These are phyloP conservation scores for Drechslera avenae DNA, from an alignment of 2,329 filamentous ascomycete species.

Conservation along the genomic window DNA sequence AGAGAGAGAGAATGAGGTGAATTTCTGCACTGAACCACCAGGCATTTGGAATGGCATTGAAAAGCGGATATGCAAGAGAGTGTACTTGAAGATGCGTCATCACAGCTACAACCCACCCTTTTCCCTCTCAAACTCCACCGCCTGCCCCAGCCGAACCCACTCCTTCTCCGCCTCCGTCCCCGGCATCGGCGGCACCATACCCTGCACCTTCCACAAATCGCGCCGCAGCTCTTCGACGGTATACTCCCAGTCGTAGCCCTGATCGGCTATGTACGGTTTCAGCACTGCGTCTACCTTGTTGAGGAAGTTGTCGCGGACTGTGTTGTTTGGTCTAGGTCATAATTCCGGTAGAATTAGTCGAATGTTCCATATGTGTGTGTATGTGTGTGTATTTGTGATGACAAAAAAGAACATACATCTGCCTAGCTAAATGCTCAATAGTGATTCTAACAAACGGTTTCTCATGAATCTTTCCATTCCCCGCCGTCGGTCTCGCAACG, in stretches of 20 bases:
- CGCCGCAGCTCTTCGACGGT: conserved; percentile 52
- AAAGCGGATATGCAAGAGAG: too few species aligned
- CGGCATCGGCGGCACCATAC: conserved; percentile 45
- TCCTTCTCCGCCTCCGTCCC: conserved; percentile 44
- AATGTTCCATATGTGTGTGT: not conserved
- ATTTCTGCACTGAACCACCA: too few species aligned
- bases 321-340: conserved; percentile 12
- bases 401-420: conserved; percentile 9
- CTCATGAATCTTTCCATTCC: too few species aligned
- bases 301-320: conserved; percentile 19
- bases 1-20: too few species aligned
- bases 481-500: not conserved
- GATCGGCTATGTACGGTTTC: conserved; percentile 50
- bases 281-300: conserved; percentile 40
- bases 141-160: conserved; percentile 38
- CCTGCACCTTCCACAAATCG: conserved; percentile 54
- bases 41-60: too few species aligned
- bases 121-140: conserved; percentile 25
- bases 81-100: too few species aligned
- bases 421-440: conserved; percentile 43
- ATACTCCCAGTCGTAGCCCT: conserved; percentile 54
- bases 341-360: too few species aligned
- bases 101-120: conserved; percentile 17
- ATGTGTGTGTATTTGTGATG: too few species aligned
- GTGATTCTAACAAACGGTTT: conserved; percentile 48